phyloP scores from a whole-genome alignment of 2,329 filamentous ascomycete genomes.

The Colletotrichum sp. region DNA sequence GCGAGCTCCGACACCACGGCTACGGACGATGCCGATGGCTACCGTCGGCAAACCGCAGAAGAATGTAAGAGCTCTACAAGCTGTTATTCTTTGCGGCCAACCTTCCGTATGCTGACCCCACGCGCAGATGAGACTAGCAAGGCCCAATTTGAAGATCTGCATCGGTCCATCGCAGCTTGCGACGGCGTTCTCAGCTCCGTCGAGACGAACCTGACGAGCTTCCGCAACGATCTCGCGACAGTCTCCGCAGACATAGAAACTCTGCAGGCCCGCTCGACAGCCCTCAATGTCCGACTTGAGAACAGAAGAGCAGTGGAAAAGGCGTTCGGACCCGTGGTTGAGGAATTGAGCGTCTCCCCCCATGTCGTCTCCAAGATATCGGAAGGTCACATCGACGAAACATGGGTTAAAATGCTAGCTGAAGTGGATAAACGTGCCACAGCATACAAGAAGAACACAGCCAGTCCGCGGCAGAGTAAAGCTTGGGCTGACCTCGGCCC shows the following conservation, averaged over 20 bases:
- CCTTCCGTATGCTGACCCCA: neutral
- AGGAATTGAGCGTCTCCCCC: conserved; percentile 89
- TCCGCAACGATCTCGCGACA: conserved; percentile 88
- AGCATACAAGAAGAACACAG: conserved; percentile 71
- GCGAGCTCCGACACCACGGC: conserved; percentile 41
- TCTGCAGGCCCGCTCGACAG: conserved; percentile 83
- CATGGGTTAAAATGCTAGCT: conserved; percentile 81
- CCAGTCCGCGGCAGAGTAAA: conserved; percentile 69
- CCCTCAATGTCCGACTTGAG: conserved; percentile 82
- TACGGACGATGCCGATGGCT: conserved; percentile 25
- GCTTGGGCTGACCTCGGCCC: conserved; percentile 85
- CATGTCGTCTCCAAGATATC: conserved; percentile 83
- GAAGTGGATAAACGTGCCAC: conserved; percentile 83
- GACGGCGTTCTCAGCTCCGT: conserved; percentile 94
- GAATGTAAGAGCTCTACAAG: conserved; percentile 65
- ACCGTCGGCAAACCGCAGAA: conserved; percentile 64
- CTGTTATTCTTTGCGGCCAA: too few species aligned
- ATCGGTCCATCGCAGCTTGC: conserved; percentile 86
- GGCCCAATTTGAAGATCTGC: conserved; percentile 86
- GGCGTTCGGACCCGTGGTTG: conserved; percentile 84
- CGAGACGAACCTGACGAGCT: conserved; percentile 88
- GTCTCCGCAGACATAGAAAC: conserved; percentile 97
- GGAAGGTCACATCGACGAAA: conserved; percentile 88
- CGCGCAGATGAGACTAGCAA: conserved; percentile 77
- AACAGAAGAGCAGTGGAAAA: conserved; percentile 92